These are phyloP conservation scores for Erodium maritimum DNA, from an alignment of 345 rosid species.

Conservation along the genomic window DNA sequence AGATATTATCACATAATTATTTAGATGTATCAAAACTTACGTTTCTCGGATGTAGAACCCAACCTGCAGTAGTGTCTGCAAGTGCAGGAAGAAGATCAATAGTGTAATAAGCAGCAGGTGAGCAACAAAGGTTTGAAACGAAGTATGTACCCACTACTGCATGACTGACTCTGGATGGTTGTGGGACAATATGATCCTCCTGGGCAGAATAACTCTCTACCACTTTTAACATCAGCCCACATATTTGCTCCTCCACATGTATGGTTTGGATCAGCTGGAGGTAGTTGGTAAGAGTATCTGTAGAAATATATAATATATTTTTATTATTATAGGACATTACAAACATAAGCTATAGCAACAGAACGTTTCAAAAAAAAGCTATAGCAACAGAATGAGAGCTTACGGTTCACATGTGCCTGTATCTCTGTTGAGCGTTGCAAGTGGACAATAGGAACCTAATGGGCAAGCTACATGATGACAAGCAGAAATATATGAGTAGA, in stretches of 20 bases:
- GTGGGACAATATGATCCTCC: conserved; percentile 54
- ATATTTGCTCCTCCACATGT: conserved; percentile 91
- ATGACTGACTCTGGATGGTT: conserved; percentile 21
- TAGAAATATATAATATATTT: conserved; percentile 4
- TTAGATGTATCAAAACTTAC: conserved; percentile 28
- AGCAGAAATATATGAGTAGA: neutral
- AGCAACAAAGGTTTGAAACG: conserved; percentile 10
- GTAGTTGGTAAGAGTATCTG: conserved; percentile 78
- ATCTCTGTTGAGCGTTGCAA: conserved; percentile 30
- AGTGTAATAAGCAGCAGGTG: neutral
- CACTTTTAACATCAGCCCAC: conserved; percentile 68
- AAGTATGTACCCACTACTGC: conserved; percentile 47
- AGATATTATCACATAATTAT: neutral
- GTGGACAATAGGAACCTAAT: conserved; percentile 54
- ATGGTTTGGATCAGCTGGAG: conserved; percentile 59
- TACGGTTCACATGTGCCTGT: conserved; percentile 66
- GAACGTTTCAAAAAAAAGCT: too few relatives aligned
- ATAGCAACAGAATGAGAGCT: conserved; percentile 14
- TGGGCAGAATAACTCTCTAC: conserved; percentile 71
- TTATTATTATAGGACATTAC: neutral
- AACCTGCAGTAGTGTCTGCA: conserved; percentile 69
- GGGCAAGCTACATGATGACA: conserved; percentile 42
- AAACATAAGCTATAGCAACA: neutral
- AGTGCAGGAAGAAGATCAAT: conserved; percentile 8
- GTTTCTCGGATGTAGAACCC: conserved; percentile 70